Conservation (phyloP, 139 green algal genomes). For the Coelastrella sp. region DNA sequence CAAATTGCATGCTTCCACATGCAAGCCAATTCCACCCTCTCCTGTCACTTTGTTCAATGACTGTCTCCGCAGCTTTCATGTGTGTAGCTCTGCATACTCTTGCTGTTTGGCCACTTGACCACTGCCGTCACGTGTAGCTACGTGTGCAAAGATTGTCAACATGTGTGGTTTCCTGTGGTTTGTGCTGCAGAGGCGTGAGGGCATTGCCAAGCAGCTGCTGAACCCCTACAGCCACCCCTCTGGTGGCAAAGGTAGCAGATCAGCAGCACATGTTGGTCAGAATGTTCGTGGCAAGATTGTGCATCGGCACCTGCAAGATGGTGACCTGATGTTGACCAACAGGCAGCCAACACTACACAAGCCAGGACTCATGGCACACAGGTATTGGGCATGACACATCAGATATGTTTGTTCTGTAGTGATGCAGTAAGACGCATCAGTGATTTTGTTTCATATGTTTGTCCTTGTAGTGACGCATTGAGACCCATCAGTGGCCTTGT, state of each 20-base stretch:
- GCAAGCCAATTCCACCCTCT: too few relatives aligned
- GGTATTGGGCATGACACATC: slow-evolving; percentile 43
- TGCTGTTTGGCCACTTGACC: too few relatives aligned
- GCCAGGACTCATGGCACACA: slow-evolving; percentile 82
- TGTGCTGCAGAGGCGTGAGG: slow-evolving; percentile 67
- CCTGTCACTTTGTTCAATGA: too few relatives aligned
- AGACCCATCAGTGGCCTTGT: too few relatives aligned
- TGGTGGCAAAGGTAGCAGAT: not conserved
- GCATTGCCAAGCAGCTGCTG: slow-evolving; percentile 88
- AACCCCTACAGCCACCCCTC: slow-evolving; percentile 4
- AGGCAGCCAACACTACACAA: slow-evolving; percentile 99
- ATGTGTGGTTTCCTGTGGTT: not conserved
- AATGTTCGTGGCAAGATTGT: slow-evolving; percentile 61
- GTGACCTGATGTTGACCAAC: slow-evolving; percentile 98
- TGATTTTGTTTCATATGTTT: too few relatives aligned
- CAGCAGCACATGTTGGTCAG: slow-evolving; percentile 31
- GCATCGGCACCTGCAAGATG: slow-evolving; percentile 91
- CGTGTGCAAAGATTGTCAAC: not conserved
- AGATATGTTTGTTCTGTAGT: not conserved
- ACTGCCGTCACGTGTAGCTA: too few relatives aligned
- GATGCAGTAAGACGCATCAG: too few relatives aligned
- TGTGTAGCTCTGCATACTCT: not conserved
- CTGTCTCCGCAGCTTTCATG: not conserved
- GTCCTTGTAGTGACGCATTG: too few relatives aligned
- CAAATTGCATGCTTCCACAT: not conserved